Conservation (phyloP, 306 rosid genomes). For the Glycyrrhiza uralensis region DNA sequence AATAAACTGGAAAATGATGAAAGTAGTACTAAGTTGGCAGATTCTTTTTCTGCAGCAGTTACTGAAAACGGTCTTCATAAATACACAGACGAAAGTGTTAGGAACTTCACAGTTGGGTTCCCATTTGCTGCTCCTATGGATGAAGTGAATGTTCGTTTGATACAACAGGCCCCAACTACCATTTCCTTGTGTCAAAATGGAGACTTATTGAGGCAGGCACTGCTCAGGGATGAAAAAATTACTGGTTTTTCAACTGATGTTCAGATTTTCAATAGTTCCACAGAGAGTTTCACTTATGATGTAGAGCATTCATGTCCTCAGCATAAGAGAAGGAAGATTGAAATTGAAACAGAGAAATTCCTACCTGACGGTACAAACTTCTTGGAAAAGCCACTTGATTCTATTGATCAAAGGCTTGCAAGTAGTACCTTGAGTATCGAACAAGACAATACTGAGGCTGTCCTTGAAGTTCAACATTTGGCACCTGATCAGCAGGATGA, state of each 20-base stretch:
- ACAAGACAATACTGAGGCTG: conserved; percentile 32
- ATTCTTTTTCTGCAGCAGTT: conserved; percentile 32
- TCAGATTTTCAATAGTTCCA: conserved; percentile 27
- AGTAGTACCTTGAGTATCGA: conserved; percentile 29
- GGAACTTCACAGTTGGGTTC: conserved; percentile 30
- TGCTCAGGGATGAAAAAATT: conserved; percentile 22
- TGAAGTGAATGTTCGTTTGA: conserved; percentile 29
- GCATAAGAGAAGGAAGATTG: conserved; percentile 56
- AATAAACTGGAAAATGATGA: conserved; percentile 15
- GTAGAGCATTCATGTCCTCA: conserved; percentile 41
- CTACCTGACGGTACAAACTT: conserved; percentile 32
- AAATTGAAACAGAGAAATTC: conserved; percentile 13
- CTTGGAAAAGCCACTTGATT: conserved; percentile 33
- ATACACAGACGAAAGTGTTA: conserved; percentile 26
- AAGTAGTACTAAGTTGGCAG: conserved; percentile 13
- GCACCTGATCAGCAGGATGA: conserved; percentile 33
- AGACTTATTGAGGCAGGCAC: conserved; percentile 28
- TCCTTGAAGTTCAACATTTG: conserved; percentile 35
- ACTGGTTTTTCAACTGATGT: conserved; percentile 31
- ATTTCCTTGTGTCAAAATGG: conserved; percentile 27
- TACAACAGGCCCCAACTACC: conserved; percentile 14
- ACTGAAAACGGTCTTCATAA: conserved; percentile 24
- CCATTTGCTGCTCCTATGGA: conserved; percentile 35
- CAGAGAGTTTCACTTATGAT: conserved; percentile 24
- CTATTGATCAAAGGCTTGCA: conserved; percentile 18